Conservation (phyloP, 257 asterid genomes). For the Leonotis leonurus region DNA sequence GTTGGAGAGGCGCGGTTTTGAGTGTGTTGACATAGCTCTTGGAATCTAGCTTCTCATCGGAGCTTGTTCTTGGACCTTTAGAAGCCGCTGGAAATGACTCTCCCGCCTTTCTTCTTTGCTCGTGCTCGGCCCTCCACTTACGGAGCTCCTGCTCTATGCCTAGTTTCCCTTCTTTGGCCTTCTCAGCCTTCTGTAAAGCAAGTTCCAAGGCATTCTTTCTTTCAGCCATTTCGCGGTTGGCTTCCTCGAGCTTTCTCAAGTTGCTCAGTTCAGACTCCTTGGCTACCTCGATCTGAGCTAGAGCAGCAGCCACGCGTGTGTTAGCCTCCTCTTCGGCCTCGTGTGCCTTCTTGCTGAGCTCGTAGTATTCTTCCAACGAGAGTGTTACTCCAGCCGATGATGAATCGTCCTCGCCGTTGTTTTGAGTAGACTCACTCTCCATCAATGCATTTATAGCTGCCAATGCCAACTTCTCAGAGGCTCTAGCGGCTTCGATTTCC, state of each 20-base stretch:
- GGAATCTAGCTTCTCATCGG: slow-evolving; percentile 30
- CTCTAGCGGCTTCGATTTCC: slow-evolving; percentile 93
- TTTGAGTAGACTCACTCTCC: slow-evolving; percentile 66
- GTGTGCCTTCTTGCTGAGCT: slow-evolving; percentile 78
- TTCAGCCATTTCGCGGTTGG: slow-evolving; percentile 40
- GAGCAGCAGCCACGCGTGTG: slow-evolving; percentile 51
- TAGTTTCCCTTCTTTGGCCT: slow-evolving; percentile 70
- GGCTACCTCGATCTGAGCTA: slow-evolving; percentile 67
- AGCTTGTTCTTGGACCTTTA: slow-evolving; percentile 29
- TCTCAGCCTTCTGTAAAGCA: slow-evolving; percentile 64
- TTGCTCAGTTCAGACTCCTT: slow-evolving; percentile 67
- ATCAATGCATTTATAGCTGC: slow-evolving; percentile 72
- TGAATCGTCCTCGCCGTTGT: slow-evolving; percentile 34
- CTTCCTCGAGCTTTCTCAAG: slow-evolving; percentile 69
- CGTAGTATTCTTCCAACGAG: slow-evolving; percentile 73
- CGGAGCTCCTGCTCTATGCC: slow-evolving; percentile 79
- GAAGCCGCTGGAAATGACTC: slow-evolving; percentile 25
- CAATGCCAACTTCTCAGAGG: slow-evolving; percentile 75
- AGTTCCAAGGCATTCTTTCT: slow-evolving; percentile 47
- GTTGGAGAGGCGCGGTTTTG: slow-evolving; percentile 22
- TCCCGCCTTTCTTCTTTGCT: slow-evolving; percentile 58
- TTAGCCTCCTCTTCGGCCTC: slow-evolving; percentile 88
- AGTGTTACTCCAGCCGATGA: slow-evolving; percentile 54
- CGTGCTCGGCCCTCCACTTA: slow-evolving; percentile 77
- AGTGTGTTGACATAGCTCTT: slow-evolving; percentile 20